Evolutionary conservation across 306 rosid genomes (phyloP).

Genomic region (Cucurbita maxima): DNA sequence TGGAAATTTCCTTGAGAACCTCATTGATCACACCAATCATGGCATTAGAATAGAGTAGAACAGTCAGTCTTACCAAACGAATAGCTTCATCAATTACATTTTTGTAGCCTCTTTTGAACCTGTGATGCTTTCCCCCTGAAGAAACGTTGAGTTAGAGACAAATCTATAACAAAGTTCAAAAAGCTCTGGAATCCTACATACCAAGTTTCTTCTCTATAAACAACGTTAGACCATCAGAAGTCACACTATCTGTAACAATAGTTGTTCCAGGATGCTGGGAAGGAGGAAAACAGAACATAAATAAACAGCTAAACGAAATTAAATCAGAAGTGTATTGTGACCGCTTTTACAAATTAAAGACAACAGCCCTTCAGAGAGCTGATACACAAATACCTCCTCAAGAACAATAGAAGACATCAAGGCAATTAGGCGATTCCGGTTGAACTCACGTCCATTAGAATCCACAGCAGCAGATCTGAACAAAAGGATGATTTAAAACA

Average conservation of each 20-base stretch:
- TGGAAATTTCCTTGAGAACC: not conserved
- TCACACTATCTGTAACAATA: constrained; percentile 92
- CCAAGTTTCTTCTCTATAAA: constrained; percentile 93
- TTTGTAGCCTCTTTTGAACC: constrained; percentile 95
- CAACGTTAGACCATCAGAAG: constrained; percentile 87
- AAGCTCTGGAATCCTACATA: constrained; percentile 18
- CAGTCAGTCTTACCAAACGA: constrained; percentile 53
- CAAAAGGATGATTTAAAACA: not conserved
- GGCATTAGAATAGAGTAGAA: constrained; percentile 4
- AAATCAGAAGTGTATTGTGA: not conserved
- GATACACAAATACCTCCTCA: constrained; percentile 48
- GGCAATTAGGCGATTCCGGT: constrained; percentile 86
- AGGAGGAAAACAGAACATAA: not conserved
- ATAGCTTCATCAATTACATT: constrained; percentile 95
- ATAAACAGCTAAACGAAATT: not conserved
- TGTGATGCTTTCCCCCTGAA: constrained; percentile 84
- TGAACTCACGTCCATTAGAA: constrained; percentile 67
- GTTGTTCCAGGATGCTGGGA: constrained; percentile 87
- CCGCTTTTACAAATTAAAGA: not conserved
- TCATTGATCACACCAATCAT: not conserved
- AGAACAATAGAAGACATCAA: constrained; percentile 92
- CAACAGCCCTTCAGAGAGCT: not conserved
- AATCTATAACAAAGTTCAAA: not conserved
- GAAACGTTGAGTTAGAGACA: constrained; percentile 11
- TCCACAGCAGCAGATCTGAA: constrained; percentile 98